A percentile compares a stretch with the other conserved stretches of the same genome.
Conservation (phyloP, 805 yeast genomes). For the Candida argentea region DNA sequence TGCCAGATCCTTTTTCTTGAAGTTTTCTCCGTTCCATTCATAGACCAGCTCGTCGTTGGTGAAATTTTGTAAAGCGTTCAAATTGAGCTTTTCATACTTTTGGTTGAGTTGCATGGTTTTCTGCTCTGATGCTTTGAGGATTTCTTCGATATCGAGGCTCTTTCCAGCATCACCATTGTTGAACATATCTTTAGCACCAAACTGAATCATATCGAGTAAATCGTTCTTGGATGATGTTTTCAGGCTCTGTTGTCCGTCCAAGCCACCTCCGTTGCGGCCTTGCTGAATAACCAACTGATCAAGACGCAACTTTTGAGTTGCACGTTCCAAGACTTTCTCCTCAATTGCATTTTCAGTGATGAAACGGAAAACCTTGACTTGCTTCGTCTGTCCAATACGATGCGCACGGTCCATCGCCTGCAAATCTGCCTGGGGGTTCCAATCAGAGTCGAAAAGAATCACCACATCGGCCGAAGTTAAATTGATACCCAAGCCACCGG, state of each 20-base stretch:
- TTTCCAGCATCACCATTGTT: conserved; percentile 20
- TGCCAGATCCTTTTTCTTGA: conserved; percentile 50
- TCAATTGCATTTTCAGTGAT: conserved; percentile 78
- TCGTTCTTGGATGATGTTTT: conserved; percentile 55
- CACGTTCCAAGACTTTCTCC: conserved; percentile 73
- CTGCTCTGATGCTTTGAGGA: conserved; percentile 50
- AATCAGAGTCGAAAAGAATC: conserved; percentile 67
- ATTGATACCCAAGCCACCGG: conserved; percentile 85
- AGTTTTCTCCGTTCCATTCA: conserved; percentile 83
- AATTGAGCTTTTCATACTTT: conserved; percentile 57
- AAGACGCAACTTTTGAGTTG: conserved; percentile 66
- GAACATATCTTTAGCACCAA: conserved; percentile 66
- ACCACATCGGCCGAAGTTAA: conserved; percentile 75
- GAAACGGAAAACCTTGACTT: conserved; percentile 68
- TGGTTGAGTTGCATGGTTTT: conserved; percentile 53
- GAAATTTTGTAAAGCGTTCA: conserved; percentile 71
- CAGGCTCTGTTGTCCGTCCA: conserved; percentile 22
- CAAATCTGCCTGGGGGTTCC: conserved; percentile 86
- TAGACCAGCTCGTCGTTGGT: conserved; percentile 60
- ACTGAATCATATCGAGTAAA: conserved; percentile 71
- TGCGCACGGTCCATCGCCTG: conserved; percentile 90
- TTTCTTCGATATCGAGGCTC: conserved; percentile 46
- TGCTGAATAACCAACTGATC: conserved; percentile 82
- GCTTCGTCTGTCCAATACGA: conserved; percentile 79
- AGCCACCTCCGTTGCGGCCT: conserved; percentile 37